Evolutionary conservation across 768 basidiomycete genomes (phyloP).

Genomic region (Termitomyces sp.): DNA sequence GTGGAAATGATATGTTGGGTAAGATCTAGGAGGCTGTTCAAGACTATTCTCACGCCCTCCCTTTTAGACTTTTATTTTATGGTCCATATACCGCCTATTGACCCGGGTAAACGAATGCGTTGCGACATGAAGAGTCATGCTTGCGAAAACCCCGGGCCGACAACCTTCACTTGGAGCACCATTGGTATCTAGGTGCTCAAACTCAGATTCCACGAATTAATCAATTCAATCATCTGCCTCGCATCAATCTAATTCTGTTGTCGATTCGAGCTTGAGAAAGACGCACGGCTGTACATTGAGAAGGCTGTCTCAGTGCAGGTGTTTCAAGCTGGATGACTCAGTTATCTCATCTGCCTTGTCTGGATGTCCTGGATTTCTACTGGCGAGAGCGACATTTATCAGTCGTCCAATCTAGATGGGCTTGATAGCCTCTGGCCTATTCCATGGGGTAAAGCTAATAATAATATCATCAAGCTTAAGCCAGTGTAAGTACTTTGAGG

Average conservation of each 20-base stretch:
- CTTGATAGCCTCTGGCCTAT: not conserved
- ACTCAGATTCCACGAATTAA: not conserved
- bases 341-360: not conserved
- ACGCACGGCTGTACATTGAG: no score
- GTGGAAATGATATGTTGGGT: not conserved
- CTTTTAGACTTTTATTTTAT: not conserved
- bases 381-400: no score
- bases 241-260: not conserved
- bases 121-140: not conserved
- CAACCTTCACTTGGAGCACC: not conserved
- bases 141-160: not conserved
- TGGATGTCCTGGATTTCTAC: not conserved
- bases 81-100: not conserved
- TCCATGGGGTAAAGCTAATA: not conserved
- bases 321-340: not conserved
- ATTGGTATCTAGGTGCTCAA: not conserved
- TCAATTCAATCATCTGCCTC: not conserved
- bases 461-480: not conserved
- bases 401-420: not conserved
- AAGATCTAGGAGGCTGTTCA: not conserved
- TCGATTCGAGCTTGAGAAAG: not conserved
- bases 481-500: not conserved
- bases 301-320: not conserved
- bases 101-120: not conserved
- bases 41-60: not conserved